These are phyloP conservation scores for Colletotrichum camelliae DNA, from an alignment of 2,329 filamentous ascomycete species.

Conservation along the genomic window DNA sequence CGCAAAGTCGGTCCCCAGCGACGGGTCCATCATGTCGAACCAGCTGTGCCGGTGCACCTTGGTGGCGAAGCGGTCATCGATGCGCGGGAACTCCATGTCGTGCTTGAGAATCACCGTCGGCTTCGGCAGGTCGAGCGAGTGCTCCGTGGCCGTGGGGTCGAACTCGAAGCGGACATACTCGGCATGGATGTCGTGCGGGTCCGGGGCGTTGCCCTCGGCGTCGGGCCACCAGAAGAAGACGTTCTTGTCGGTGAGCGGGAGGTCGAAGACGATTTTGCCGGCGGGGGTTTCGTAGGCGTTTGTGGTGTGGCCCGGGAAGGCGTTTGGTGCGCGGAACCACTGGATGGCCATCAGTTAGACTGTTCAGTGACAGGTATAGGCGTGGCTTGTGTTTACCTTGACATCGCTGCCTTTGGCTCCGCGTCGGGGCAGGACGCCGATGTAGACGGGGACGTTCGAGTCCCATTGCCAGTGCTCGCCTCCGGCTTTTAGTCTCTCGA, in stretches of 20 bases:
- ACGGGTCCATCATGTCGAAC: constrained; percentile 14
- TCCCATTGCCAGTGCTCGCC: constrained; percentile 46
- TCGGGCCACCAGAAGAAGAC: constrained; percentile 49
- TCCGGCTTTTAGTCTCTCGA: constrained; percentile 35
- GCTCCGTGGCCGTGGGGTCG: neutral
- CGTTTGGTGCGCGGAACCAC: constrained; percentile 42
- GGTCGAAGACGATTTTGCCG: constrained; percentile 36
- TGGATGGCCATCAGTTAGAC: neutral
- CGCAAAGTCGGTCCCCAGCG: constrained; percentile 8
- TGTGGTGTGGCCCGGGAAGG: constrained; percentile 39
- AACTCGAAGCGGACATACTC: constrained; percentile 21
- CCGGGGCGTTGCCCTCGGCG: constrained; percentile 35
- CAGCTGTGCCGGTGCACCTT: constrained; percentile 6
- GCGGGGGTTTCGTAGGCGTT: constrained; percentile 41
- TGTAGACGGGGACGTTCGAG: constrained; percentile 7
- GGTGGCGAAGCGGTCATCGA: constrained; percentile 1
- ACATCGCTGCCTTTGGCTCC: constrained; percentile 10
- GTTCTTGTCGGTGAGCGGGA: constrained; percentile 41
- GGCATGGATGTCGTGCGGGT: constrained; percentile 30
- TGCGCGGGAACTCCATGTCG: constrained; percentile 17
- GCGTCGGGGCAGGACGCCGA: constrained; percentile 3
- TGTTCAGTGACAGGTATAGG: accelerated
- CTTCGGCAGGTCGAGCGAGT: constrained; percentile 1
- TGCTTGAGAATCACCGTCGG: neutral
- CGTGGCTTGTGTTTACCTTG: neutral